Percentiles rank a stretch among this genome's conserved stretches.
Conservation (phyloP, 129 eudicot genomes). For the Calendula officinalis region DNA sequence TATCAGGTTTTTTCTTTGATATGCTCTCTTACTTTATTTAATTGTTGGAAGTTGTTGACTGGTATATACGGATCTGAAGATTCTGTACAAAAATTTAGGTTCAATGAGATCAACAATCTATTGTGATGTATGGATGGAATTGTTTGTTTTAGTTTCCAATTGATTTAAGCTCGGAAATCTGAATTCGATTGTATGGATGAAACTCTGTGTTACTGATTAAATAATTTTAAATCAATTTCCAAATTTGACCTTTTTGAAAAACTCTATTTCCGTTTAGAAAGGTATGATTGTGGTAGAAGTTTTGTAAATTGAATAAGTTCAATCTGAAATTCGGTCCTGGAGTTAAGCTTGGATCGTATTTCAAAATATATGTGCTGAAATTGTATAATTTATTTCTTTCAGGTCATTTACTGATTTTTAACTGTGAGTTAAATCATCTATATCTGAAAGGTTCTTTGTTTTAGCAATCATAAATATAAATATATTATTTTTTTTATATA, state of each 20-base stretch:
- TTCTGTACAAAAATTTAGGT: slow-evolving; percentile 13
- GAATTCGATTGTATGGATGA: background rate
- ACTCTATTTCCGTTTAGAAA: background rate
- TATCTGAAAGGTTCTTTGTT: too few relatives aligned
- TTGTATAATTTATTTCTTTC: too few relatives aligned
- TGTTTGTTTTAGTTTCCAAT: slow-evolving; percentile 6
- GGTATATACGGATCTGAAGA: slow-evolving; percentile 28
- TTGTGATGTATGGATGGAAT: slow-evolving; percentile 13
- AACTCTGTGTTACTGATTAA: background rate
- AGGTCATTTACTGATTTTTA: too few relatives aligned
- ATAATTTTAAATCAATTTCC: background rate
- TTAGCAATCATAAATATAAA: too few relatives aligned
- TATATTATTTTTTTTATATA: too few relatives aligned
- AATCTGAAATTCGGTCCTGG: background rate
- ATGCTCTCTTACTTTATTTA: background rate
- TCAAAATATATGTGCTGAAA: too few relatives aligned
- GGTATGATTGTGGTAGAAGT: slow-evolving; percentile 8
- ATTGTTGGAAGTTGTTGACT: slow-evolving; percentile 2
- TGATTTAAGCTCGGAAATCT: slow-evolving; percentile 8
- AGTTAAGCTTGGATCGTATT: background rate
- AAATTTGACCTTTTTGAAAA: background rate
- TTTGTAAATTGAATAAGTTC: slow-evolving; percentile 1
- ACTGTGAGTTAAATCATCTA: too few relatives aligned
- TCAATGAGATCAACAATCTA: background rate
- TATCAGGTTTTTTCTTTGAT: slow-evolving; percentile 11